Percentiles rank a stretch among this genome's conserved stretches.
Conservation (phyloP, 2,329 filamentous ascomycete genomes). For the Mycogone perniciosa region DNA sequence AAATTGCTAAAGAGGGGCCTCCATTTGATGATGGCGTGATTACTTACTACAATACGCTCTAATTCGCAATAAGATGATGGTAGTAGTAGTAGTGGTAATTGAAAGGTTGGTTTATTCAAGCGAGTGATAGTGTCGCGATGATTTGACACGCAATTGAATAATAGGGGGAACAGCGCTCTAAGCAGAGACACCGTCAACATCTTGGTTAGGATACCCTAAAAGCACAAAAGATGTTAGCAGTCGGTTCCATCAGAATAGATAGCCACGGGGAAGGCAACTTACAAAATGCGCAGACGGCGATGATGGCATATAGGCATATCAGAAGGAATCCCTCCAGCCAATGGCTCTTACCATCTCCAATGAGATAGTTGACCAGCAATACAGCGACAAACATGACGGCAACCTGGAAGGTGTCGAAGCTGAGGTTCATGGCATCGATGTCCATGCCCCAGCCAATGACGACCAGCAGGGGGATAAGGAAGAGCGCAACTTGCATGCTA, state of each 20-base stretch:
- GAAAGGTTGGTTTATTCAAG: background rate
- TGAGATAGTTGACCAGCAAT: slow-evolving; percentile 79
- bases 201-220: slow-evolving; percentile 12
- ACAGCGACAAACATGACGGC: slow-evolving; percentile 78
- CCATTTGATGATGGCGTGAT: no score
- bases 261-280: slow-evolving; percentile 27
- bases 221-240: background rate
- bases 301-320: slow-evolving; percentile 73
- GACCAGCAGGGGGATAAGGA: slow-evolving; percentile 70
- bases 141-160: no score
- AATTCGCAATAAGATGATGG: no score
- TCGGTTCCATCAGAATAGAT: background rate
- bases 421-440: slow-evolving; percentile 67
- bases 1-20: no score
- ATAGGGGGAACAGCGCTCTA: background rate
- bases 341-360: slow-evolving; percentile 75
- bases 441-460: slow-evolving; percentile 73
- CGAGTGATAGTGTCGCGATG: no score
- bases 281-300: slow-evolving; percentile 62
- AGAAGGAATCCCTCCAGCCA: slow-evolving; percentile 74
- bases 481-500: slow-evolving; percentile 74
- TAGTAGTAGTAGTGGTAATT: background rate
- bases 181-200: background rate
- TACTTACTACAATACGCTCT: no score
- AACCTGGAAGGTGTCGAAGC: slow-evolving; percentile 85